A percentile compares a stretch with the other conserved stretches of the same genome.
These are phyloP conservation scores for Epichloe aotearoae DNA, from an alignment of 2,329 filamentous ascomycete species.

Conservation along the genomic window DNA sequence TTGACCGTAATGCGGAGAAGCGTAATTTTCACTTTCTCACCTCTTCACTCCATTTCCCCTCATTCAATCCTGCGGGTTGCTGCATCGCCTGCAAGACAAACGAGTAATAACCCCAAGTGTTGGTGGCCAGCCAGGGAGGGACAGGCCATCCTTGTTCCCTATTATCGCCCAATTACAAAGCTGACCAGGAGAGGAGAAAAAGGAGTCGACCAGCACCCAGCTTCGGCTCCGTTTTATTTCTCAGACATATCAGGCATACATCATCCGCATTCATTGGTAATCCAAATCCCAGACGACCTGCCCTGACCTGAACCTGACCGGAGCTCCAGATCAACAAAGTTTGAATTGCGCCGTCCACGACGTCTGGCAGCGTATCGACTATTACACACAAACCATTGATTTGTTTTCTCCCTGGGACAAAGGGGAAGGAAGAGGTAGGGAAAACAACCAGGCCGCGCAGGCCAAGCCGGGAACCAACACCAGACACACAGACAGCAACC, in stretches of 20 bases:
- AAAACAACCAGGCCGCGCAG: not conserved
- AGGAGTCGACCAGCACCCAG: not conserved
- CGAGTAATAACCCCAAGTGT: not conserved
- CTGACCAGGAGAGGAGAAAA: not conserved
- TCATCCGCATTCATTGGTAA: too few relatives aligned
- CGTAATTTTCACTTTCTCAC: not conserved
- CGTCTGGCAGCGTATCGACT: too few relatives aligned
- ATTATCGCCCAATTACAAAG: slow-evolving; percentile 2
- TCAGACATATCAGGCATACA: too few relatives aligned
- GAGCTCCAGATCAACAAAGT: too few relatives aligned
- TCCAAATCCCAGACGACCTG: too few relatives aligned
- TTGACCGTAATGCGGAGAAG: too few relatives aligned
- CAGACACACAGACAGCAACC: not conserved
- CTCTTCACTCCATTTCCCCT: not conserved
- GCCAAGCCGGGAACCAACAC: not conserved
- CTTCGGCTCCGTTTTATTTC: not conserved
- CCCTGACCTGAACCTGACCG: too few relatives aligned
- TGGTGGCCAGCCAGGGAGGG: not conserved
- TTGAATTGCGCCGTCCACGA: too few relatives aligned
- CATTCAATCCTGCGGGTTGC: not conserved
- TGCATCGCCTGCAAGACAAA: not conserved
- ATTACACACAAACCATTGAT: too few relatives aligned
- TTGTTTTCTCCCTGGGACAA: not conserved
- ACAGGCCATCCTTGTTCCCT: not conserved
- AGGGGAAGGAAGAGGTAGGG: not conserved